Conservation (phyloP, 1,284 basidiomycete genomes). For the Cutaneotrichosporon cutaneum region DNA sequence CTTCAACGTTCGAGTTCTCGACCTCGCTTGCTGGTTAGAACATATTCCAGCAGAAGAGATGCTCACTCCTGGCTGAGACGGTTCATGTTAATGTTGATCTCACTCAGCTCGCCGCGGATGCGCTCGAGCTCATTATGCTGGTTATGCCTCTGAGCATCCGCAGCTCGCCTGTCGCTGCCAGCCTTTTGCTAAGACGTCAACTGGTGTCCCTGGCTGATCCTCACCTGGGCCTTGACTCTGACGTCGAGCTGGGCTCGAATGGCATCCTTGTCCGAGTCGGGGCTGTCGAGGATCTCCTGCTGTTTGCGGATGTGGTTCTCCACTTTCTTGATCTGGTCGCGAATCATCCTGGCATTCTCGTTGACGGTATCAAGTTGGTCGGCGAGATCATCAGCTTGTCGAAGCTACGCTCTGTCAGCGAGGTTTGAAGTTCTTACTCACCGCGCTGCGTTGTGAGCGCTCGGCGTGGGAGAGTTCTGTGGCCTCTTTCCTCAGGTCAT, state of each 20-base stretch:
- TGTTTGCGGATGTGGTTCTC: neutral
- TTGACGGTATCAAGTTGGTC: neutral
- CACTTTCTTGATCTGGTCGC: neutral
- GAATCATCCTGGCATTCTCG: neutral
- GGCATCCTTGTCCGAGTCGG: neutral
- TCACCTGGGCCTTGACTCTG: neutral
- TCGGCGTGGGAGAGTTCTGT: neutral
- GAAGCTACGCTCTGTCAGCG: neutral
- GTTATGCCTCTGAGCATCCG: neutral
- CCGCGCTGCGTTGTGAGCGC: neutral
- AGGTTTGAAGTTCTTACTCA: neutral
- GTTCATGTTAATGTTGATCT: constrained; percentile 10
- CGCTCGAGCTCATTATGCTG: neutral
- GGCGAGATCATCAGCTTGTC: neutral
- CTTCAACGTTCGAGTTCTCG: constrained; percentile 62
- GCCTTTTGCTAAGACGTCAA: neutral
- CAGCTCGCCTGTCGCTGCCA: neutral
- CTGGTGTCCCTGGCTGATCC: neutral
- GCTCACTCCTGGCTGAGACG: constrained; percentile 8
- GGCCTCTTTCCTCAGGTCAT: neutral
- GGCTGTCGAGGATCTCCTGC: neutral
- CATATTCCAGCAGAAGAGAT: neutral
- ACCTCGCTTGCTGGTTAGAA: constrained; percentile 56
- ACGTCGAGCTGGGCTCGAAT: constrained; percentile 1
- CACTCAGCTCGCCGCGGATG: neutral